Conservation (phyloP, 352 stramenopile genomes). For the Pythium periplocum region DNA sequence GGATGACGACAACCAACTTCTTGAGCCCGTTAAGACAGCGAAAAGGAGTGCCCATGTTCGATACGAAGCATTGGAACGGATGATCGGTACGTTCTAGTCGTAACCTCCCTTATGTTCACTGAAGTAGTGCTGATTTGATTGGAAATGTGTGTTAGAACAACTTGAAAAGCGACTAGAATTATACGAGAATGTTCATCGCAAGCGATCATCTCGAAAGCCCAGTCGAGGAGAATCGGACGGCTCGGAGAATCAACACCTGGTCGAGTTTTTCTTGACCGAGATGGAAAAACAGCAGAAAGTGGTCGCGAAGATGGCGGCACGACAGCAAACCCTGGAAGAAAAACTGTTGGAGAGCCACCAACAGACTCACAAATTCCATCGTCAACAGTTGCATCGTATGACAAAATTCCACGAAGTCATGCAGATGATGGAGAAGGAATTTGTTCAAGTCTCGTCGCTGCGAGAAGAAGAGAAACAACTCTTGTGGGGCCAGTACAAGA, state of each 20-base stretch:
- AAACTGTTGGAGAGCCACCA: conserved; percentile 21
- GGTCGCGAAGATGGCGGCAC: conserved; percentile 20
- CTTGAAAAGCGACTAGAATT: conserved; percentile 26
- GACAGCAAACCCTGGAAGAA: conserved; percentile 23
- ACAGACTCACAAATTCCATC: conserved; percentile 20
- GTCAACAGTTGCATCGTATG: conserved; percentile 26
- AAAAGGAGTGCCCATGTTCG: conserved; percentile 9
- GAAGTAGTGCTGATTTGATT: no score
- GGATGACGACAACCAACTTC: conserved; percentile 17
- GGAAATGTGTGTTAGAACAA: conserved; percentile 10
- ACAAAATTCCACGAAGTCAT: conserved; percentile 32
- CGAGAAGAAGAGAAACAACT: conserved; percentile 31
- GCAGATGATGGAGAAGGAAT: conserved; percentile 33
- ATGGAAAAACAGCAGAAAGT: conserved; percentile 39
- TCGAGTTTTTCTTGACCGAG: conserved; percentile 43
- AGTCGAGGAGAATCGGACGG: conserved; percentile 2
- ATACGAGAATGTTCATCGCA: conserved; percentile 24
- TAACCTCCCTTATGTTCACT: background rate
- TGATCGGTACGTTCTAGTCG: conserved; percentile 15
- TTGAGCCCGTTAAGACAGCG: background rate
- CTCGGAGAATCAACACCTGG: conserved; percentile 25
- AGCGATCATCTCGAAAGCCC: conserved; percentile 7
- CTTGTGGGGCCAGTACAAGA: conserved; percentile 21
- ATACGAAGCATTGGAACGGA: conserved; percentile 24
- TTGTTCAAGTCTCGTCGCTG: conserved; percentile 23